Evolutionary conservation across 257 asterid genomes (phyloP), one percentile per base, ranked within the genome.

Genomic region (Gentiana dahurica): DNA sequence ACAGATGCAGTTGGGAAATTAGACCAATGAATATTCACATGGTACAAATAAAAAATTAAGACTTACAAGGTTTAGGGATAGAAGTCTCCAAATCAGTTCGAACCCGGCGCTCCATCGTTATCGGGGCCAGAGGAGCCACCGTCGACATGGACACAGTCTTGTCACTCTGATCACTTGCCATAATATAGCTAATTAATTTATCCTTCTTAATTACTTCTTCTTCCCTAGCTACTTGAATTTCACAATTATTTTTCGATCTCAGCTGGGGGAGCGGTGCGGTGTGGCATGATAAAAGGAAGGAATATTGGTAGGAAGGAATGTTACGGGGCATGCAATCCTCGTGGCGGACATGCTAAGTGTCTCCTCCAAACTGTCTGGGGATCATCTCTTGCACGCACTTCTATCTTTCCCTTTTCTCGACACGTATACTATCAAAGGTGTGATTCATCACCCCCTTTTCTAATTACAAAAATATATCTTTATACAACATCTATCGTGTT

Each of bases 61-160:
- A 34, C 82, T 79, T 68, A 86, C 97, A 86, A 5, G 97, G 97
- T 64, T 90, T 90, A 0, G 94, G 97, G 36, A 90, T 75, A 6
- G 71, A 66, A 34, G 78, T 70, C 56, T 86, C 96, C 75, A 90
- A 64, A 44, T 90, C 95, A 41, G 77, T 55, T 39, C 91, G 74
- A 41, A 86, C 78, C 6, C 77, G 83, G 0, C 94, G 80, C 36
- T 83, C 78, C 2, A 50, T 34, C 11, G 95, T 90, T 12, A 90
- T 82, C 32, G 97, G 97, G 32, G 96, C 90, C 34, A 78, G 81
- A 62, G 88, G 79, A 6, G 96, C 95, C 70, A 73, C 85, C 71
- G 95, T 4, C 3, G 79, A 32, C 69, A 83, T 4, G 33, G 94
- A 75, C 2, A 75, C 67, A 57, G 72, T 75, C 11, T 71, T 77